Evolutionary conservation across 768 basidiomycete species (phyloP).

Genomic region (Coprinopsis sp.): DNA sequence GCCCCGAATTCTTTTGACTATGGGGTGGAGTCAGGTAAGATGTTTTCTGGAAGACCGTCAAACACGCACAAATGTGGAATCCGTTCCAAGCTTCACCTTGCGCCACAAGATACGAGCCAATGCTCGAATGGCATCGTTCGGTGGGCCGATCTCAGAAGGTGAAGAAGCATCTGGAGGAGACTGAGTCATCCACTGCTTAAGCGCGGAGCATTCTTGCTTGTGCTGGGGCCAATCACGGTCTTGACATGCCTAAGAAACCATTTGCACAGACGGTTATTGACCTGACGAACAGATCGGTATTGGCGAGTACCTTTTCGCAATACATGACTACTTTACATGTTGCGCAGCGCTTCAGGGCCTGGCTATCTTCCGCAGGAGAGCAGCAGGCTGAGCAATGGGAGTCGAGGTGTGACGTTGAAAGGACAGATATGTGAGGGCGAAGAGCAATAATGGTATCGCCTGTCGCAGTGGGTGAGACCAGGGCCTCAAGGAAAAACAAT

Average conservation of each 20-base stretch:
- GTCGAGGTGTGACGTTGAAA: slow-evolving; percentile 60
- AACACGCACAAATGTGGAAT: slow-evolving; percentile 53
- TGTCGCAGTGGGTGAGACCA: slow-evolving; percentile 25
- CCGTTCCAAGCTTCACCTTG: slow-evolving; percentile 48
- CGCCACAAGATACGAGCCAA: slow-evolving; percentile 73
- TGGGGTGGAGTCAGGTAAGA: neutral
- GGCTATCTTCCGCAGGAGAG: slow-evolving; percentile 26
- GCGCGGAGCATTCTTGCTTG: slow-evolving; percentile 71
- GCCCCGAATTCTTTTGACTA: slow-evolving; percentile 61
- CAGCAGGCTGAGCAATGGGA: slow-evolving; percentile 70
- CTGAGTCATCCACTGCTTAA: slow-evolving; percentile 50
- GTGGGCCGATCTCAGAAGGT: slow-evolving; percentile 31
- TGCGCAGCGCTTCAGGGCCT: slow-evolving; percentile 62
- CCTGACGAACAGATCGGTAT: slow-evolving; percentile 24
- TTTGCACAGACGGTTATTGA: slow-evolving; percentile 1
- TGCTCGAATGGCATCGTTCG: slow-evolving; percentile 76
- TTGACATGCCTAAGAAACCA: slow-evolving; percentile 54
- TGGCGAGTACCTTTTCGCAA: slow-evolving; percentile 68
- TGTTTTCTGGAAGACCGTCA: neutral
- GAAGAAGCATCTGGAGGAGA: slow-evolving; percentile 43
- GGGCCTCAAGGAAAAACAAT: too few relatives aligned
- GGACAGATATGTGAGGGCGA: slow-evolving; percentile 56
- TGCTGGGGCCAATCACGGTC: slow-evolving; percentile 69
- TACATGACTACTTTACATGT: slow-evolving; percentile 69
- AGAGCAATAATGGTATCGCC: slow-evolving; percentile 56